A percentile compares a stretch with the other conserved stretches of the same genome.
Conservation (phyloP, 2,329 filamentous ascomycete genomes). For the Colletotrichum zoysiae region DNA sequence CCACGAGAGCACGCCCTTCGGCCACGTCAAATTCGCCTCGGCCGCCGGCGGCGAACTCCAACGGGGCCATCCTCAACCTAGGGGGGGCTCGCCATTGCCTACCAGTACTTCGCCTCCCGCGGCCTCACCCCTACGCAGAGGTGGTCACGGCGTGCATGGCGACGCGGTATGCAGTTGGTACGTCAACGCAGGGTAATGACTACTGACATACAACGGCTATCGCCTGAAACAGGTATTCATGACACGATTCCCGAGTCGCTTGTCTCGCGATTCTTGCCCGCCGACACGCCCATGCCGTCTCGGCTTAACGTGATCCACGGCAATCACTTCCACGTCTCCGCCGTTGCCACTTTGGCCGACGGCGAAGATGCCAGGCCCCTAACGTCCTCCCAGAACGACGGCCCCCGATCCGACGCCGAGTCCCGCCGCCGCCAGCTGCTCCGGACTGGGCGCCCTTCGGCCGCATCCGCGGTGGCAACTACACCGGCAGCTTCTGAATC, state of each 20-base stretch:
- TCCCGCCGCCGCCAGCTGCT: conserved; percentile 47
- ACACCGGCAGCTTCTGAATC: conserved; percentile 51
- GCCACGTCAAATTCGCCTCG: too few species aligned
- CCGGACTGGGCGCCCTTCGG: too few species aligned
- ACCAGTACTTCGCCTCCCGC: conserved; percentile 53
- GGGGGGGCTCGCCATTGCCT: conserved; percentile 58
- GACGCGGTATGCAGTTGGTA: conserved; percentile 64
- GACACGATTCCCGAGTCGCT: conserved; percentile 40
- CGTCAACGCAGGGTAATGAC: conserved; percentile 61
- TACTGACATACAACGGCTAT: conserved; percentile 61
- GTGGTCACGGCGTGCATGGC: conserved; percentile 63
- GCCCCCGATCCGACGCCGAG: too few species aligned
- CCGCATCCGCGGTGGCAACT: conserved; percentile 46
- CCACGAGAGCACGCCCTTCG: too few species aligned
- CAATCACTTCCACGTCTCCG: conserved; percentile 58
- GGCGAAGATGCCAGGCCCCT: conserved; percentile 59
- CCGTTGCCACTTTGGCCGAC: conserved; percentile 52
- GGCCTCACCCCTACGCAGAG: conserved; percentile 50
- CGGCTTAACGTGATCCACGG: conserved; percentile 68
- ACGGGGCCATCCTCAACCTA: too few species aligned
- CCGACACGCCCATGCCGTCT: conserved; percentile 53
- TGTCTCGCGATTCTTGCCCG: too few species aligned
- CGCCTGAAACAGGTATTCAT: conserved; percentile 66
- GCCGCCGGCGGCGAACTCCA: too few species aligned
- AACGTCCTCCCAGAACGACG: conserved; percentile 56